Evolutionary conservation across 2,329 filamentous ascomycete species (phyloP), one percentile per base, ranked within the genome.

Genomic region (Beauveria bassiana): DNA sequence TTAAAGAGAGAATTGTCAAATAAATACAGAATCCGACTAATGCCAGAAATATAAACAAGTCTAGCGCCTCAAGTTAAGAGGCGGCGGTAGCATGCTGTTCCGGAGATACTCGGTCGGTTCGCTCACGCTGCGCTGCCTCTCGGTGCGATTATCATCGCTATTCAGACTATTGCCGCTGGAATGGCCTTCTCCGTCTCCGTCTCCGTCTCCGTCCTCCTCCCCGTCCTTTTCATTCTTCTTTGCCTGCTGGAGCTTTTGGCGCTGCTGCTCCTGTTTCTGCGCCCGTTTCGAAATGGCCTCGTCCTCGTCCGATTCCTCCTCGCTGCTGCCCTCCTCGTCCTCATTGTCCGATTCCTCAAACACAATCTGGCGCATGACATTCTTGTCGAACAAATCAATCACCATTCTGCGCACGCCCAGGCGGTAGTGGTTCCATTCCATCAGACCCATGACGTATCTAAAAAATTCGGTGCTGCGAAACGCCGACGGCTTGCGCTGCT

Each of bases 321-420:
- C 87, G n/a, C 90, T 88, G 61, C 88, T 87, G 16, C 68, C 70
- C 4, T 67, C 68, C 14, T 87, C 86, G 14, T 75, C 74, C 20
- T 70, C 71, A 22, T 90, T 88, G 56, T 89, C 88, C 10, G 76
- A 75, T 22, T 74, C 75, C 22, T 89, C 88, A 62, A 96, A 86
- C 14, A 99, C 89, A 63, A 97, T 90, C 66, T 86, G 85, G 65
- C 92, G 82, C 75, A 98, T 81, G 49, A 98, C 90, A 63, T 85
- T 87, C 75, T 93, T 95, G 70, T 98, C 93, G 69, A 99, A 99
- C 24, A 99, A 77, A 71, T 98, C 95, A 63, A 98, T 87, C 42
- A 96, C 89, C 75, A 96, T 93, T 51, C 93, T 87, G 64, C 93
- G 88, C 31, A 96, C 89, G 1, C 88, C 88, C 2, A 99, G 81